Conservation (phyloP, 2,329 filamentous ascomycete species). For the Ophiosphaerella herpotricha region DNA sequence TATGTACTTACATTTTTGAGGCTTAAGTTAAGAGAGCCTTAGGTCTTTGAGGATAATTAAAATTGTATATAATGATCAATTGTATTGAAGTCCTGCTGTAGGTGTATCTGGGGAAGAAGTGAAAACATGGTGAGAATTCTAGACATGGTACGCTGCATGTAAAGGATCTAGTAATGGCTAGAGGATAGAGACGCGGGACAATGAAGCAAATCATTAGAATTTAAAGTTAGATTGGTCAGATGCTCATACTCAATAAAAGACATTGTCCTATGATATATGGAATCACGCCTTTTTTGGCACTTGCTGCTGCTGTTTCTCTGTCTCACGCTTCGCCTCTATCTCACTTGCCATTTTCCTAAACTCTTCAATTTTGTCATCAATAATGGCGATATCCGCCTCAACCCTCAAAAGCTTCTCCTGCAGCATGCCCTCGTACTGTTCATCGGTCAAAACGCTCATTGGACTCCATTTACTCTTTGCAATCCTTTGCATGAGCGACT, state of each 20-base stretch:
- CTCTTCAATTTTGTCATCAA: slow-evolving; percentile 73
- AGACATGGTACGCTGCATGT: too few relatives aligned
- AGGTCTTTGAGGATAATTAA: too few relatives aligned
- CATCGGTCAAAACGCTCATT: slow-evolving; percentile 69
- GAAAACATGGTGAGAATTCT: too few relatives aligned
- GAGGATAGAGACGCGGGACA: background rate
- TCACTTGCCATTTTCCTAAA: slow-evolving; percentile 43
- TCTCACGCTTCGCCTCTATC: slow-evolving; percentile 16
- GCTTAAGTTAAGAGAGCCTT: too few relatives aligned
- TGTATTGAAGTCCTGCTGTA: too few relatives aligned
- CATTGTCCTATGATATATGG: background rate
- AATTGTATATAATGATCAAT: too few relatives aligned
- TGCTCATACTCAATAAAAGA: too few relatives aligned
- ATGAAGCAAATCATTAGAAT: background rate
- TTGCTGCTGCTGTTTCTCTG: slow-evolving; percentile 7
- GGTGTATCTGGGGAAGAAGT: too few relatives aligned
- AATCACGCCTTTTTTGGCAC: background rate
- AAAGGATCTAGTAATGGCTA: background rate
- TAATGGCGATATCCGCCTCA: slow-evolving; percentile 75
- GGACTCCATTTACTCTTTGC: slow-evolving; percentile 72
- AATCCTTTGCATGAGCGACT: slow-evolving; percentile 55
- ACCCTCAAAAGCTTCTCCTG: slow-evolving; percentile 71
- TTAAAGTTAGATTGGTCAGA: background rate
- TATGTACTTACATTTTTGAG: too few relatives aligned
- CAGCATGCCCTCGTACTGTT: slow-evolving; percentile 73